phyloP scores from a whole-genome alignment of 1,284 basidiomycete genomes.

The Fomes fomentarius region DNA sequence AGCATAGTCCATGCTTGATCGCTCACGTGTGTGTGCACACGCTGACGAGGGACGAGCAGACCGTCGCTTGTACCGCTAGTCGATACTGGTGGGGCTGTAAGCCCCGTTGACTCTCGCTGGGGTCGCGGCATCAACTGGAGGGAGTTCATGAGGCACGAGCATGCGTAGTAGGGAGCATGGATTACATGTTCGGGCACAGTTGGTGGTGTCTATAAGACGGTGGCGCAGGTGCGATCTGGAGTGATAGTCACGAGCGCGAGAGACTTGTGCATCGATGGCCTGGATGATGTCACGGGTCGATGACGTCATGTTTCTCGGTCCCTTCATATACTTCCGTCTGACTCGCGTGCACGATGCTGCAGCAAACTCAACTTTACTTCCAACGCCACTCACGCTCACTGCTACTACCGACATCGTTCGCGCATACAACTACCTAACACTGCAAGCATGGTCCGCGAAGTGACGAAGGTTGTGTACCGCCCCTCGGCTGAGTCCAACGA shows the following conservation, averaged over 20 bases:
- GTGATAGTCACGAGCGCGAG: conserved; percentile 1
- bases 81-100: conserved; percentile 10
- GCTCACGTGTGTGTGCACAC: background rate
- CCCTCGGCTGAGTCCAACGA: conserved; percentile 71
- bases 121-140: conserved; percentile 13
- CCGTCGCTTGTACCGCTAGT: conserved; percentile 35
- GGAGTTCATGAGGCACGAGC: conserved; percentile 2
- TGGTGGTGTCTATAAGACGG: background rate
- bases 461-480: conserved; percentile 79
- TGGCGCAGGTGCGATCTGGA: background rate
- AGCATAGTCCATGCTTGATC: conserved; percentile 19
- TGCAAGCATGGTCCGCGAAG: conserved; percentile 35
- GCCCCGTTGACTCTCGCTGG: background rate
- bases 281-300: conserved; percentile 25
- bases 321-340: conserved; percentile 19
- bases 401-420: conserved; percentile 1
- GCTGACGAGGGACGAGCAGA: conserved; percentile 13
- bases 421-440: background rate
- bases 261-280: conserved; percentile 14
- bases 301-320: conserved; percentile 20
- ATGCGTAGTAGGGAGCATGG: background rate
- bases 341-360: background rate
- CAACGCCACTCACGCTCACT: background rate
- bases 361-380: conserved; percentile 1
- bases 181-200: background rate